A percentile compares a stretch with the other conserved stretches of the same genome.
Evolutionary conservation across 1,139 yeast species (phyloP).

Genomic region (Zygoascus meyerae): DNA sequence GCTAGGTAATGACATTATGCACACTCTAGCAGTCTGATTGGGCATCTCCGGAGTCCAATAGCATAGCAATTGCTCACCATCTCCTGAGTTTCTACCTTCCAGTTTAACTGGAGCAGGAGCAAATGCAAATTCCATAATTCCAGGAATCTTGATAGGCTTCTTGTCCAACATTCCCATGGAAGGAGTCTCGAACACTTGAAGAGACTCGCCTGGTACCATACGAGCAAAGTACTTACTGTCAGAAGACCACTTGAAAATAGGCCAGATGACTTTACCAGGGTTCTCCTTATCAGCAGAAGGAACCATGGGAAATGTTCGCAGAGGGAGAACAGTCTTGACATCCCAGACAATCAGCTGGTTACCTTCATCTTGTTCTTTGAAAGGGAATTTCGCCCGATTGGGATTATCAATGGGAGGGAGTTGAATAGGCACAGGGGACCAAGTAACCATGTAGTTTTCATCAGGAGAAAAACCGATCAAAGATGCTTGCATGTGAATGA

Average conservation of each 20-base stretch:
- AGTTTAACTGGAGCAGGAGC: slow-evolving; percentile 83
- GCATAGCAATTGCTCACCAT: slow-evolving; percentile 60
- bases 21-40: slow-evolving; percentile 93
- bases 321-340: slow-evolving; percentile 72
- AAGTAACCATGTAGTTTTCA: slow-evolving; percentile 84
- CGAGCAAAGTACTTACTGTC: slow-evolving; percentile 95
- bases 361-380: slow-evolving; percentile 83
- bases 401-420: slow-evolving; percentile 63
- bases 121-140: slow-evolving; percentile 88
- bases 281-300: slow-evolving; percentile 53
- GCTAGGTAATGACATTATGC: slow-evolving; percentile 82
- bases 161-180: slow-evolving; percentile 76
- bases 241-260: slow-evolving; percentile 91
- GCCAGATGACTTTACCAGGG: slow-evolving; percentile 78
- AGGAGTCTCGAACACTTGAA: slow-evolving; percentile 75
- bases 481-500: slow-evolving; percentile 85
- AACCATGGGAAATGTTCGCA: slow-evolving; percentile 86
- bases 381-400: slow-evolving; percentile 66
- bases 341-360: slow-evolving; percentile 96
- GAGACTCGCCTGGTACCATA: slow-evolving; percentile 79
- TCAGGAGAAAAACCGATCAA: slow-evolving; percentile 88
- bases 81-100: slow-evolving; percentile 39
- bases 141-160: slow-evolving; percentile 78
- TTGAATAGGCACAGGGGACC: slow-evolving; percentile 78
- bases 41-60: slow-evolving; percentile 96